Evolutionary conservation across 129 eudicot genomes (phyloP).

Genomic region (Escallonia herrerae): DNA sequence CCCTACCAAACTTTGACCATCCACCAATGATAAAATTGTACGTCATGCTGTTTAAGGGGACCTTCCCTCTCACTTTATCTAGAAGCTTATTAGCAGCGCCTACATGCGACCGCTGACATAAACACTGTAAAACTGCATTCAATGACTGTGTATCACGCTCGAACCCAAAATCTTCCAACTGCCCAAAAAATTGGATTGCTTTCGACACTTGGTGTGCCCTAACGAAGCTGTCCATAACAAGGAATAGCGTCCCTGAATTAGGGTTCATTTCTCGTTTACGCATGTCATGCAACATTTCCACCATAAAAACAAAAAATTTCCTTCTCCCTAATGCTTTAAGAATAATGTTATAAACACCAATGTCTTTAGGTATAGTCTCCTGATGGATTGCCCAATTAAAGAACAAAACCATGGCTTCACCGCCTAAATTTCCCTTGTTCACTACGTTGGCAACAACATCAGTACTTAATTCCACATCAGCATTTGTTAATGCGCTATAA

Average conservation of each 20-base stretch:
- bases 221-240: constrained; percentile 64
- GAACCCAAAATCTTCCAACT: constrained; percentile 63
- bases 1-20: constrained; percentile 64
- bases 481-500: constrained; percentile 36
- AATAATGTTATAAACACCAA: constrained; percentile 39
- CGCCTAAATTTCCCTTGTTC: constrained; percentile 56
- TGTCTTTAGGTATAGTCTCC: constrained; percentile 15
- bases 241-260: constrained; percentile 43
- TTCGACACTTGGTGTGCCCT: constrained; percentile 46
- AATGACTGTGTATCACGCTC: constrained; percentile 36
- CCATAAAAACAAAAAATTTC: constrained; percentile 54
- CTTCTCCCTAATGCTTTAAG: constrained; percentile 73
- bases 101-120: constrained; percentile 47
- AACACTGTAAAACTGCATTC: constrained; percentile 55
- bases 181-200: constrained; percentile 47
- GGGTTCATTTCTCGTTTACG: constrained; percentile 35
- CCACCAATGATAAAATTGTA: constrained; percentile 57
- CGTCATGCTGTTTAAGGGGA: constrained; percentile 28
- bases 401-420: constrained; percentile 52
- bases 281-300: constrained; percentile 46
- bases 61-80: constrained; percentile 43
- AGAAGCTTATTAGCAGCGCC: constrained; percentile 43
- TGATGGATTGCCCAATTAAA: constrained; percentile 73
- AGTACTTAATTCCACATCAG: constrained; percentile 31
- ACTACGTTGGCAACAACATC: constrained; percentile 62